Base-by-base conservation (phyloP, 352 stramenopile genomes). In the Globisporangium nagaii region DNA sequence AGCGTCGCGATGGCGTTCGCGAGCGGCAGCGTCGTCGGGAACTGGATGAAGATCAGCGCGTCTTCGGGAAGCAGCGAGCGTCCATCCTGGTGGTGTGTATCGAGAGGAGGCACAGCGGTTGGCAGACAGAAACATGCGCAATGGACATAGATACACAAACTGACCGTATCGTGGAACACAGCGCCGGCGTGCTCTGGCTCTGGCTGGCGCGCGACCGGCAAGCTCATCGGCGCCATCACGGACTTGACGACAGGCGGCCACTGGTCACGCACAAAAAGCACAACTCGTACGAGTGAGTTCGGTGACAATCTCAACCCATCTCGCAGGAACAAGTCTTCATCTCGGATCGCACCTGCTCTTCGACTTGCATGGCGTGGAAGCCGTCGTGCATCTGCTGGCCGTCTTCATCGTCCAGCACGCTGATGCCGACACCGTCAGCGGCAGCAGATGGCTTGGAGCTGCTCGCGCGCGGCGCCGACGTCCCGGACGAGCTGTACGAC, bases 211-310 rank as follows among this genome's bases (percentile, higher is more conserved):
- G 68, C 79, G 11, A 91, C 75, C 27, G 84, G 78, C 30, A 94
- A 63, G 28, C 63, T 88, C 79, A 94, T 91, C 3, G 84, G 84
- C 52, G 90, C 79, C 82, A 94, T 91, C 8, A 68, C 60, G 13
- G 79, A 90, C 60, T 90, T 84, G 34, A 94, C 62, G 24, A 82
- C 70, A 6, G 84, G 84, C 15, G 84, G 84, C 84, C 84, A 94
- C 65, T 91, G 22, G 10, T 11, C 19, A 20, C 20, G 22, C 9
- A 24, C 10, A 15, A 46, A 17, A 12, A 43, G 13, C 1, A 8
- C 41, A 27, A 28, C n/a, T 13, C 17, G 10, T 19, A 60, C 3
- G 7, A 42, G 24, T 20, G n/a, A n/a, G n/a, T n/a, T n/a, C n/a
- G n/a, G n/a, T n/a, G n/a, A n/a, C n/a, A n/a, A n/a, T n/a, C n/a